Conservation (phyloP, 2,329 filamentous ascomycete species). For the Aschersonia sp. region DNA sequence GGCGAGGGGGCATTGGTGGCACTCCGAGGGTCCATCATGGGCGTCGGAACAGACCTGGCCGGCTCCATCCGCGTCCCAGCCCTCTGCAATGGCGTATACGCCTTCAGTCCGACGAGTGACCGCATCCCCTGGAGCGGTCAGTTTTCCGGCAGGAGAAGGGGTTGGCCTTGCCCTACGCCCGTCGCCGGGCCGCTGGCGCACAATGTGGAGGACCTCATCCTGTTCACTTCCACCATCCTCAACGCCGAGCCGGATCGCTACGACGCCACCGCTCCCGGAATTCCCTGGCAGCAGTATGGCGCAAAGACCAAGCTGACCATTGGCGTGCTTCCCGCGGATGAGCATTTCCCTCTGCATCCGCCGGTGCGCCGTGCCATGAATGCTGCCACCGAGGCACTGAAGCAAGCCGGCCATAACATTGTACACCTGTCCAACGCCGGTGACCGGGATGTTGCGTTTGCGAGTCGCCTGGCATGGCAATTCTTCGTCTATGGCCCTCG, state of each 20-base stretch:
- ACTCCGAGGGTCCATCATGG: slow-evolving; percentile 10
- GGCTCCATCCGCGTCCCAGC: slow-evolving; percentile 38
- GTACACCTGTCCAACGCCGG: slow-evolving; percentile 15
- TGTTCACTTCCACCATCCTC: slow-evolving; percentile 21
- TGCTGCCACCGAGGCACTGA: slow-evolving; percentile 21
- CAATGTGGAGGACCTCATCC: slow-evolving; percentile 14
- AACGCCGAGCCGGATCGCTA: slow-evolving; percentile 25
- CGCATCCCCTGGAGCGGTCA: slow-evolving; percentile 30
- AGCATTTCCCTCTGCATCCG: slow-evolving; percentile 32
- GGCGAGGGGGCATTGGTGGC: slow-evolving; percentile 11
- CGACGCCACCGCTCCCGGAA: slow-evolving; percentile 23
- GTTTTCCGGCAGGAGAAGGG: slow-evolving; percentile 7
- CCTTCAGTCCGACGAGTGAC: slow-evolving; percentile 38
- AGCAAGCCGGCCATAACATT: slow-evolving; percentile 28
- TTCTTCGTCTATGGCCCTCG: neutral
- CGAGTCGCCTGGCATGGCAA: slow-evolving; percentile 5
- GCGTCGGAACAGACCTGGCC: slow-evolving; percentile 12
- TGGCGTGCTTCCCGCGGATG: slow-evolving; percentile 32
- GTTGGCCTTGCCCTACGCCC: slow-evolving; percentile 13
- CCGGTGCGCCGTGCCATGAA: slow-evolving; percentile 30
- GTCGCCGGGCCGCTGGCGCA: slow-evolving; percentile 27
- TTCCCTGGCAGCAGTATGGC: slow-evolving; percentile 27
- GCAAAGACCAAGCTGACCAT: slow-evolving; percentile 22
- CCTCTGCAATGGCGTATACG: slow-evolving; percentile 39
- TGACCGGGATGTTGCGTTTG: slow-evolving; percentile 1